Evolutionary conservation across 805 yeast genomes (phyloP).

Genomic region (Lipomyces chichibuensis): DNA sequence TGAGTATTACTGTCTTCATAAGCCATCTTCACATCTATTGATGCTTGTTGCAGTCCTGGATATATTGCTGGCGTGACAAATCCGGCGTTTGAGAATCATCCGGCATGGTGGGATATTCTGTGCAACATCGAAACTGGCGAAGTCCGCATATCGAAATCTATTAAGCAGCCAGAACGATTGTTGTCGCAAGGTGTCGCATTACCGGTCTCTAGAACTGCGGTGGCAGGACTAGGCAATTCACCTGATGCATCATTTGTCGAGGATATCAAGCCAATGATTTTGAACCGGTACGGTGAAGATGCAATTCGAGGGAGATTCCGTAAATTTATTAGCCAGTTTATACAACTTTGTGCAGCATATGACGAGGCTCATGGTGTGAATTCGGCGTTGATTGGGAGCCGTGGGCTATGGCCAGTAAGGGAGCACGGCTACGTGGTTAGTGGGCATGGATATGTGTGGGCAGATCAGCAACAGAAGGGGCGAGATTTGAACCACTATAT

Average conservation of each 20-base stretch:
- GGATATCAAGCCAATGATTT: conserved; percentile 39
- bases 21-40: neutral
- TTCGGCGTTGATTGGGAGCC: conserved; percentile 32
- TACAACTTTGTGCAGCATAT: conserved; percentile 40
- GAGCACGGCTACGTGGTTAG: conserved; percentile 35
- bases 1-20: neutral
- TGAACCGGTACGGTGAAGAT: conserved; percentile 41
- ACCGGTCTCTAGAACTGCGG: neutral
- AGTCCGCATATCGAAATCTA: conserved; percentile 41
- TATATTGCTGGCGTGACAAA: conserved; percentile 64
- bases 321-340: conserved; percentile 39
- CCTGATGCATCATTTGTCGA: conserved; percentile 39
- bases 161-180: conserved; percentile 27
- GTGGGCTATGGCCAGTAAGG: conserved; percentile 22
- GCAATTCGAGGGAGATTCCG: conserved; percentile 40
- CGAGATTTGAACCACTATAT: conserved; percentile 37
- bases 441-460: conserved; percentile 44
- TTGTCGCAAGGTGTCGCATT: conserved; percentile 10
- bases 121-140: conserved; percentile 55
- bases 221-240: neutral
- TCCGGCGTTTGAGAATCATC: conserved; percentile 60
- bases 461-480: conserved; percentile 36
- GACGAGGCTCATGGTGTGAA: conserved; percentile 39
- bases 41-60: conserved; percentile 43
- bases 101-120: conserved; percentile 59